Base-by-base conservation (phyloP, 768 basidiomycete species). In the Russula lepida region DNA sequence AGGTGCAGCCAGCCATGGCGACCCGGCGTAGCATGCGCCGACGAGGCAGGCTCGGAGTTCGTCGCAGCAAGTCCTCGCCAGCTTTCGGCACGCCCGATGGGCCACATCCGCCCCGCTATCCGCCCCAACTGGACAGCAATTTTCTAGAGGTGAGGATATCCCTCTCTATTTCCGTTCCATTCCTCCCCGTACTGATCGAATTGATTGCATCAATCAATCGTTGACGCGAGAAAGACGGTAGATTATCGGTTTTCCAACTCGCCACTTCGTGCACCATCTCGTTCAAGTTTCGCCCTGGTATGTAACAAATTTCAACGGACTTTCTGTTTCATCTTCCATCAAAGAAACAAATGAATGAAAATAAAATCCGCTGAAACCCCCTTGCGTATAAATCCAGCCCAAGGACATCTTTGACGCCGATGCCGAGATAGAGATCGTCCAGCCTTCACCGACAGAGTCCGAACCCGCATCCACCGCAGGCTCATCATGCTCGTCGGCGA, bases 201-300 rank as follows among this genome's bases (percentile, higher is more conserved):
- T 19, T 11, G 41, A 27, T 27, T 12, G 30, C 37, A 49, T 33
- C 37, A 5, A n/a, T 33, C 21, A 52, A 21, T 50, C 39, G 50
- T 54, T 57, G 27, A 35, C 60, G 49, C 55, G 33, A 59, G 56
- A 60, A 44, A 64, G 55, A 64, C 66, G 15, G 64, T 64, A 52
- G 66, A 66, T 57, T 62, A 58, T 49, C 64, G 60, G 19, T 58
- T 54, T 55, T 37, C 48, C 9, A 48, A 35, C 30, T 11, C n/a
- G 11, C 56, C 63, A 15, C 64, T 64, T 33, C 51, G 53, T 35
- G 48, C 58, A 11, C 59, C 59, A 2, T 48, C 56, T 43, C 66
- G 66, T 25, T 66, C 66, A 19, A 66, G 66, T 57, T 65, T 58
- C 30, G 64, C 66, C 30, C 27, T 66, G 49, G 66, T 64, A 65